These are phyloP conservation scores for Tuber magnatum DNA, from an alignment of 495 filamentous ascomycete species.

Conservation along the genomic window DNA sequence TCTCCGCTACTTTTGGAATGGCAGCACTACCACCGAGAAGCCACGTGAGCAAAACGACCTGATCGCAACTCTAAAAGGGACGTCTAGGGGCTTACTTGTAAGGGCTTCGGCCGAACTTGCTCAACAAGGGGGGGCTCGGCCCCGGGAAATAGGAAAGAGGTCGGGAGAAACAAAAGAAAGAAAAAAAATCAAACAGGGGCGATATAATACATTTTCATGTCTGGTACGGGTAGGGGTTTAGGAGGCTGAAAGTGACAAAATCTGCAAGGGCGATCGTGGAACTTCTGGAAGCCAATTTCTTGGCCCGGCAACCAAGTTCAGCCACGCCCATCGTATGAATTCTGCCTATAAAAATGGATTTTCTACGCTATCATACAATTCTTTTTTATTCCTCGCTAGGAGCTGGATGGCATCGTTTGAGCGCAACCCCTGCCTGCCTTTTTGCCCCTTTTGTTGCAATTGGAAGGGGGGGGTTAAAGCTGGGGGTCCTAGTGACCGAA, in stretches of 20 bases:
- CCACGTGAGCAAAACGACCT: slow-evolving; percentile 19
- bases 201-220: slow-evolving; percentile 4
- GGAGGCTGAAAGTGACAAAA: slow-evolving; percentile 25
- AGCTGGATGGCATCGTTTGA: neutral
- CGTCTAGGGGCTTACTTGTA: neutral
- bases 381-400: neutral
- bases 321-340: slow-evolving; percentile 13
- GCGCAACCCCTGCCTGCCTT: neutral
- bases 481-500: neutral
- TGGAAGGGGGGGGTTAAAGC: neutral
- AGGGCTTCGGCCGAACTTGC: neutral
- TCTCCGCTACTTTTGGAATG: slow-evolving; percentile 9
- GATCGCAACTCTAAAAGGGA: slow-evolving; percentile 12
- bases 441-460: neutral
- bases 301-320: slow-evolving; percentile 16
- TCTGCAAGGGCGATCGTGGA: slow-evolving; percentile 30
- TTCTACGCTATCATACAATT: neutral
- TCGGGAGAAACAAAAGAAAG: slow-evolving; percentile 10
- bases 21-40: neutral
- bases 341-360: slow-evolving; percentile 5
- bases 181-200: slow-evolving; percentile 17
- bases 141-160: neutral
- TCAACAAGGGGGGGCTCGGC: neutral
- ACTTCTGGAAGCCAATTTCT: slow-evolving; percentile 27
- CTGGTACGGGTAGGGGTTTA: slow-evolving; percentile 5